These are phyloP conservation scores for Chaetomium cochliodes DNA, from an alignment of 495 filamentous ascomycete genomes.

Conservation along the genomic window DNA sequence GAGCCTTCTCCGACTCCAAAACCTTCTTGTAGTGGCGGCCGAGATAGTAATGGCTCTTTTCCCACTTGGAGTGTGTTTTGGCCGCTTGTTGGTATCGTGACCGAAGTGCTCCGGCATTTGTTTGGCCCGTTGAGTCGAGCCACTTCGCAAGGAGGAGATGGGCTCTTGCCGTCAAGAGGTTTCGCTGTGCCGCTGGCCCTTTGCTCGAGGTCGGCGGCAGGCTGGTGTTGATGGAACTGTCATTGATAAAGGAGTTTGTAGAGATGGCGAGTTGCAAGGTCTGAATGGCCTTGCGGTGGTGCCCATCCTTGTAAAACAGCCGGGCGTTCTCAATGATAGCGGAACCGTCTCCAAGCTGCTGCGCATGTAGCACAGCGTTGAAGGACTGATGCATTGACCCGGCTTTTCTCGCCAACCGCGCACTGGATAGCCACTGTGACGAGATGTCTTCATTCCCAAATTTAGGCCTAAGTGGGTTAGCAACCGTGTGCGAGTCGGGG, in stretches of 20 bases:
- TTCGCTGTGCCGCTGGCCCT: constrained; percentile 48
- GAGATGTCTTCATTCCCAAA: constrained; percentile 69
- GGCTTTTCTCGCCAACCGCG: constrained; percentile 80
- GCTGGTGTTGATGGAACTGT: constrained; percentile 33
- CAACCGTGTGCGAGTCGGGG: constrained; percentile 13
- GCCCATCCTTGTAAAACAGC: constrained; percentile 90
- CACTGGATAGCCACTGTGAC: constrained; percentile 79
- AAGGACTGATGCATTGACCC: constrained; percentile 81
- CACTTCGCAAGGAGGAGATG: constrained; percentile 92
- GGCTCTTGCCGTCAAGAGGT: constrained; percentile 61
- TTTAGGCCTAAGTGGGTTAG: constrained; percentile 43
- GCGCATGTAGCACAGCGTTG: constrained; percentile 87
- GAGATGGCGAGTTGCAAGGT: constrained; percentile 79
- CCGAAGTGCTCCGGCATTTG: constrained; percentile 71
- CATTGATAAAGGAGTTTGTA: constrained; percentile 60
- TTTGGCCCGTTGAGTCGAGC: constrained; percentile 90
- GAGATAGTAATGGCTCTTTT: constrained; percentile 95
- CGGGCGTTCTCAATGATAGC: constrained; percentile 90
- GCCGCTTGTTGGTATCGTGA: constrained; percentile 74
- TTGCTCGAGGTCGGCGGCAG: constrained; percentile 48
- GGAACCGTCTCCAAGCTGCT: constrained; percentile 74
- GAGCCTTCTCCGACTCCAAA: constrained; percentile 78
- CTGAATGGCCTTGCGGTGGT: constrained; percentile 94
- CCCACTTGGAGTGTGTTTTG: constrained; percentile 67
- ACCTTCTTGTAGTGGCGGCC: constrained; percentile 98